Base-by-base conservation (phyloP, 75 land plant genomes). In the Picea sitchensis region DNA sequence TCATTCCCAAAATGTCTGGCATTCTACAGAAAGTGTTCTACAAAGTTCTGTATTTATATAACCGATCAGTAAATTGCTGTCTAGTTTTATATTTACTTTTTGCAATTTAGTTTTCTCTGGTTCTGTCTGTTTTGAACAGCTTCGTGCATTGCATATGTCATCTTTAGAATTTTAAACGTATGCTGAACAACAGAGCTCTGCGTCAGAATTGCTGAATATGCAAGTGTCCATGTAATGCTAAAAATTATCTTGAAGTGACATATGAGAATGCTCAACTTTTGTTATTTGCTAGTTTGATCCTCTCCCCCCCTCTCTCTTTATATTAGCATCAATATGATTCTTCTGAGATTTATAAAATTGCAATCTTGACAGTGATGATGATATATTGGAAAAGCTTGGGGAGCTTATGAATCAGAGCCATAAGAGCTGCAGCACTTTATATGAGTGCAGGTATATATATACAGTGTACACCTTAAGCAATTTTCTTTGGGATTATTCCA, bases 321-420 rank as follows among this genome's bases (percentile, higher is more conserved):
- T 21, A 69, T 69, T 68, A 6, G 36, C 20, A 69, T 58, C 34
- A 32, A n/a, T 21, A 76, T 73, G 65, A n/a, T 23, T 60, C 34
- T 61, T 34, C 12, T 57, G 31, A 76, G 23, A 47, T 18, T 20
- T 2, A 41, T 38, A 1, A 69, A 20, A 20, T 41, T 69, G 20
- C 54, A 69, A 69, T 69, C 73, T 41, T n/a, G 78, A 80, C 92
- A 96, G 99, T 79, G 98, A 91, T 44, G 92, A 91, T 61, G 90
- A 89, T 47, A 85, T 76, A 75, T 82, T 97, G 32, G 84, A 91
- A 82, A 85, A 80, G 74, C 93, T 97, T 59, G 99, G 99, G 61
- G 86, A 88, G 57, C 94, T 97, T 51, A 97, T 97, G 99, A 90
- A 97, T 82, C 94, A 90, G 8, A 97, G 99, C 82, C 99, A 97